Base-by-base conservation (phyloP, 2,329 filamentous ascomycete genomes). In the Cytospora mali region DNA sequence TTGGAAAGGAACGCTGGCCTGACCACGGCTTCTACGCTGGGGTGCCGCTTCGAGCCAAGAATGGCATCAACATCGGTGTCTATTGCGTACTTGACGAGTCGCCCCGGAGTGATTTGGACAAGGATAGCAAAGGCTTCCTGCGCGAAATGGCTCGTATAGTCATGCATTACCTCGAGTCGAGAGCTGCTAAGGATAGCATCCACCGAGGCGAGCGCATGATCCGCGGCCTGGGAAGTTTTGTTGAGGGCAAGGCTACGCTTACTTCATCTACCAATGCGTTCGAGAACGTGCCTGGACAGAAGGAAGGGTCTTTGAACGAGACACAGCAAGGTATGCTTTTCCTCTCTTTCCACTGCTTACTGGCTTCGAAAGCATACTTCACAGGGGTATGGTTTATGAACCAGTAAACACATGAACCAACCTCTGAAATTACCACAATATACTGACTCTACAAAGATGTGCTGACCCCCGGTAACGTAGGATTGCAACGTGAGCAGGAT, bases 141-240 rank as follows among this genome's bases (percentile, higher is more conserved):
- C 67, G 65, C 42, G 68, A 71, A 50, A 68, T 70, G 11, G 65
- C 71, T 7, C 48, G 49, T 28, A 61, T 69, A 13, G 67, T 71
- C 61, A 69, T 71, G 65, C 66, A 63, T 4, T 70, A 74, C 48
- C 58, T 74, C 39, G 70, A 73, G 6, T 66, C 68, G 16, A 62
- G 66, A 25, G 65, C 67, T 48, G 60, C 65, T 16, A 62, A 59
- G 13, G 68, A 71, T 25, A 68, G 61, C 53, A 66, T 67, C 3
- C 56, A 67, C 13, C 68, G 70, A 14, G 68, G 68, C 29, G 68
- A 69, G 23, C 63, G 69, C 50, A 69, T 72, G 39, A 64, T 72
- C 27, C 59, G 67, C 4, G 69, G 67, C 6, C 29, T 72, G 10
- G 68, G 68, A 33, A 64, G 55, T 1, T 70, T 71, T 28, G 69